phyloP scores from a whole-genome alignment of 805 yeast species.

The Saturnispora kantuleensis region DNA sequence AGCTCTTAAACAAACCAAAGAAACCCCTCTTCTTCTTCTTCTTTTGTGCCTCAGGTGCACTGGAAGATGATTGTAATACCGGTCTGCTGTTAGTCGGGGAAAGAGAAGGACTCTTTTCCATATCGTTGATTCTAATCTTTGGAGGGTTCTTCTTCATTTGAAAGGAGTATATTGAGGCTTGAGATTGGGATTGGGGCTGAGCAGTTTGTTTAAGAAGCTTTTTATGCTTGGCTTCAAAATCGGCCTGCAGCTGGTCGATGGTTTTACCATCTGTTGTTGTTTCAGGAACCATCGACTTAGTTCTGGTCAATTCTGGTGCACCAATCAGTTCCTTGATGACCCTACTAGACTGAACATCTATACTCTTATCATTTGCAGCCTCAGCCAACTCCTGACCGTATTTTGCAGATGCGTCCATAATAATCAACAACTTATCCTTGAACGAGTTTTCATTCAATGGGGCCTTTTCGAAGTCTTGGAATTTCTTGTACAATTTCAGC shows the following conservation, averaged over 20 bases:
- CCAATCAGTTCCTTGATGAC: constrained; percentile 35
- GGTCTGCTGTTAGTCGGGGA: background rate
- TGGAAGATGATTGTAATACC: background rate
- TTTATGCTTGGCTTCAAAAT: constrained; percentile 9
- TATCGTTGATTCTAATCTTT: constrained; percentile 12
- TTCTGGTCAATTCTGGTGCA: constrained; percentile 24
- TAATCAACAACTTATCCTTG: constrained; percentile 22
- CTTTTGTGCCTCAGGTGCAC: background rate
- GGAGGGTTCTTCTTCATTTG: constrained; percentile 9
- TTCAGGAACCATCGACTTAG: constrained; percentile 24
- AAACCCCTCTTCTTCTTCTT: constrained; percentile 11
- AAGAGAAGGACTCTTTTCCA: background rate
- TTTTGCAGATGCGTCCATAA: constrained; percentile 25
- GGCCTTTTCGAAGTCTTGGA: constrained; percentile 15
- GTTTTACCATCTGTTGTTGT: background rate
- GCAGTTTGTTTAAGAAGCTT: constrained; percentile 7
- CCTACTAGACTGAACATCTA: constrained; percentile 30
- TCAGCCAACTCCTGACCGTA: constrained; percentile 29
- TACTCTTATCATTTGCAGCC: constrained; percentile 21
- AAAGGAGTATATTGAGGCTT: background rate
- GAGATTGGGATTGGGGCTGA: constrained; percentile 2
- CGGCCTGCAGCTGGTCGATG: constrained; percentile 6
- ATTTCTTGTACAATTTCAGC: constrained; percentile 19
- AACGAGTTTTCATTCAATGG: constrained; percentile 22
- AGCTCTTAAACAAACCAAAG: constrained; percentile 6